A percentile compares a stretch with the other conserved stretches of the same genome.
Evolutionary conservation across 441 rosid species (phyloP).

Genomic region (Gossypium aridum): DNA sequence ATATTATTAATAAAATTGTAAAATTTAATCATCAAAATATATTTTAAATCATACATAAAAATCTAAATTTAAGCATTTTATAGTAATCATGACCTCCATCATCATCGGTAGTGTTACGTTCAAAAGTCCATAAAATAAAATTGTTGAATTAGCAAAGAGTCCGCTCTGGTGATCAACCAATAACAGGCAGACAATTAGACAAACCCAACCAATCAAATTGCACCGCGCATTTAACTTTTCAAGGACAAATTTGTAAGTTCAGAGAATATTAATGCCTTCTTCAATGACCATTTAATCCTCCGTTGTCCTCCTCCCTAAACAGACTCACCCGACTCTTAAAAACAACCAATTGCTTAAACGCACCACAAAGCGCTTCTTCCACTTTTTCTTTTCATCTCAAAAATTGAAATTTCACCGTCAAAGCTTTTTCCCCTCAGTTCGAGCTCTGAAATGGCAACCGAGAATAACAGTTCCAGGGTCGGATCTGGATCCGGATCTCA

Average conservation of each 20-base stretch:
- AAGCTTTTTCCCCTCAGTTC: not conserved
- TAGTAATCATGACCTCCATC: not conserved
- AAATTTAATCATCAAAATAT: too few species aligned
- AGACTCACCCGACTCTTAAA: not conserved
- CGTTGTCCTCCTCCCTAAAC: not conserved
- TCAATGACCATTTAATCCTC: slow-evolving; percentile 3
- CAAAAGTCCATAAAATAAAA: not conserved
- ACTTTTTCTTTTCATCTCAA: not conserved
- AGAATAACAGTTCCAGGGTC: not conserved
- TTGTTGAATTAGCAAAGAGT: not conserved
- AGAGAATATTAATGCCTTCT: not conserved
- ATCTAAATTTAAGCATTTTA: too few species aligned
- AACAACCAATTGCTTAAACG: not conserved
- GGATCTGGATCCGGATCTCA: slow-evolving; percentile 2
- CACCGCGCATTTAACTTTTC: not conserved
- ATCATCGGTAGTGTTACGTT: not conserved
- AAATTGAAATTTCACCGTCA: not conserved
- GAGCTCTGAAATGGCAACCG: not conserved
- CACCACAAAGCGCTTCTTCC: not conserved
- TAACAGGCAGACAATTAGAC: not conserved
- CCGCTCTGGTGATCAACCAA: not conserved
- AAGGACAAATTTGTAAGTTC: not conserved
- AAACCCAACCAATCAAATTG: not conserved
- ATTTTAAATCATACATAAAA: too few species aligned
- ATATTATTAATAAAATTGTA: too few species aligned